Evolutionary conservation across 768 basidiomycete species (phyloP), one percentile per base, ranked within the genome.

Genomic region (Suillus ampliporus): DNA sequence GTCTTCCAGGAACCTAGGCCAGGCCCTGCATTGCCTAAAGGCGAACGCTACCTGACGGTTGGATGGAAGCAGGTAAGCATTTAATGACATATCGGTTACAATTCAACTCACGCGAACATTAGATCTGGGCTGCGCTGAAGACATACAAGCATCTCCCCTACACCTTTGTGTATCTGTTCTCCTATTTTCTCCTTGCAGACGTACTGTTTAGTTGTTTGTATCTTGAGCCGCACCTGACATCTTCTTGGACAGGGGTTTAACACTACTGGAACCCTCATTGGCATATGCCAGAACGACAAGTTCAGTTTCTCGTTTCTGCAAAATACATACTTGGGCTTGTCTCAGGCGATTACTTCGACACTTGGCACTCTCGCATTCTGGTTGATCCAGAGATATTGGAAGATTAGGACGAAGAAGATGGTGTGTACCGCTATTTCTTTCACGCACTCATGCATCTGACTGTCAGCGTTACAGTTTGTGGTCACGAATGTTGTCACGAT

Each of bases 1-100:
- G 84, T 94, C 54, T 94, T 86, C 73, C 94, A 95, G 72, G 84
- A 91, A 69, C 90, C 88, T 21, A 86, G 94, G 9, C 89, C 90
- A 2, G 94, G 94, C 0, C 91, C 92, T 57, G 75, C 86, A 13
- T 77, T 95, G 35, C 94, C 94, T 0, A 89, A 88, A 65, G 88
- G 88, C 57, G 87, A 93, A 65, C 83, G 75, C 63, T 95, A 94
- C 69, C 63, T 94, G 34, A 92, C 91, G 0, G 84, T 95, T 51
- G 94, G 94, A 50, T 94, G 90, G 89, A 93, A 91, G 70, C 92
- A 94, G 80, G 90, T 86, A 62, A 68, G 2, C 23, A 50, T 3
- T 46, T 58, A 48, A 8, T 13, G n/a, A 0, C 46, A 53, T 52
- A 26, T 44, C 31, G 31, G 31, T 53, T 28, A 35, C 4, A 23